A percentile compares a stretch with the other conserved stretches of the same genome.
phyloP scores from a whole-genome alignment of 2,329 filamentous ascomycete genomes.

The Chrysosporium keratinophilum region DNA sequence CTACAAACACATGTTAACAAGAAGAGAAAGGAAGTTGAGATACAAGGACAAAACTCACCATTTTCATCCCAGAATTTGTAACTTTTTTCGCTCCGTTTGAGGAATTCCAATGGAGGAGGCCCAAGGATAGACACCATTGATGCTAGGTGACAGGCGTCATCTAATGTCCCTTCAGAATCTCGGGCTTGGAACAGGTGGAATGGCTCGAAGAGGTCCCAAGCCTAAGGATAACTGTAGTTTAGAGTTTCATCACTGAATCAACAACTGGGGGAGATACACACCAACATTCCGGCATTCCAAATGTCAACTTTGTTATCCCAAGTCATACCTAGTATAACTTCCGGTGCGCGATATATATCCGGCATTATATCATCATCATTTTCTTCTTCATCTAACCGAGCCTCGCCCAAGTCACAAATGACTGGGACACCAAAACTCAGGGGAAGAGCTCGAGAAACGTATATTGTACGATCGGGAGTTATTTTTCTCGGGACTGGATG shows the following conservation, averaged over 20 bases:
- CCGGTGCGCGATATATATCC: constrained; percentile 23
- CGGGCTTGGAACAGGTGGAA: constrained; percentile 13
- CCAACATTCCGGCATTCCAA: constrained; percentile 24
- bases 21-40: neutral
- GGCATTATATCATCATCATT: constrained; percentile 22
- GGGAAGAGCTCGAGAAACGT: constrained; percentile 20
- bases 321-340: constrained; percentile 23
- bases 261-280: too few species aligned
- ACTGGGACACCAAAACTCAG: constrained; percentile 19
- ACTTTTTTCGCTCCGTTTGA: constrained; percentile 2
- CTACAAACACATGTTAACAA: neutral
- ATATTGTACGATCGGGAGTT: constrained; percentile 22
- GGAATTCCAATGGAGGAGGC: constrained; percentile 8
- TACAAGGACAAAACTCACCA: neutral
- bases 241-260: constrained; percentile 1
- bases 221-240: constrained; percentile 7
- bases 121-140: constrained; percentile 8
- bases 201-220: constrained; percentile 18
- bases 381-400: constrained; percentile 17
- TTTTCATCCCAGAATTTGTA: constrained; percentile 14
- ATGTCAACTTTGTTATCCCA: constrained; percentile 26
- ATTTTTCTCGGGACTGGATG: constrained; percentile 23
- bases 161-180: neutral
- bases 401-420: constrained; percentile 25
- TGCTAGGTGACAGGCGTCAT: constrained; percentile 6